Evolutionary conservation across 2,329 filamentous ascomycete genomes (phyloP).

Genomic region (Colletotrichum sansevieriae): DNA sequence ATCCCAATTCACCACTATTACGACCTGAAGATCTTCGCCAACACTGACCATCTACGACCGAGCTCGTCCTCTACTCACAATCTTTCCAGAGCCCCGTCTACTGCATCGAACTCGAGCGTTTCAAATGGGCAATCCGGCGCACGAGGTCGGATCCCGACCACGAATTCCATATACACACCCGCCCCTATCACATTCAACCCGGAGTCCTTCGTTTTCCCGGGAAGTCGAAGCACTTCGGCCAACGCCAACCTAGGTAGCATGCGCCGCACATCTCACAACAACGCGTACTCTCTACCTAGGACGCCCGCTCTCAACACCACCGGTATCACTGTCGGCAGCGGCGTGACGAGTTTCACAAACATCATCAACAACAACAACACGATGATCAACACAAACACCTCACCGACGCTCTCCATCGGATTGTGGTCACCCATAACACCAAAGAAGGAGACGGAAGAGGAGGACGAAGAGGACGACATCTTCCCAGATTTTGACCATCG

Average conservation of each 20-base stretch:
- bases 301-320: constrained; percentile 49
- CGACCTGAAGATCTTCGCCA: constrained; percentile 81
- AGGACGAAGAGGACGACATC: constrained; percentile 65
- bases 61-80: constrained; percentile 51
- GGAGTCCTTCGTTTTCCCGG: constrained; percentile 53
- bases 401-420: constrained; percentile 59
- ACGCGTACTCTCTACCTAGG: constrained; percentile 40
- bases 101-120: constrained; percentile 49
- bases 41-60: constrained; percentile 77
- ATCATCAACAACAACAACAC: background rate
- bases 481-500: constrained; percentile 65
- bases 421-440: constrained; percentile 60
- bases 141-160: constrained; percentile 54
- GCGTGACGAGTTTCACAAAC: constrained; percentile 50
- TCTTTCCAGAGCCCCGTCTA: constrained; percentile 48
- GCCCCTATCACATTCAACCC: constrained; percentile 51
- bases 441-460: constrained; percentile 54
- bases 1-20: constrained; percentile 72
- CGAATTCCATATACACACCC: constrained; percentile 29
- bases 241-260: constrained; percentile 55
- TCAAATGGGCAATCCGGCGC: constrained; percentile 47
- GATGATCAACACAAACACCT: constrained; percentile 42
- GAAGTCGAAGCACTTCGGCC: constrained; percentile 60
- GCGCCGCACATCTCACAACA: constrained; percentile 48
- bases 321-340: constrained; percentile 57